Conservation (phyloP, 139 green algal genomes). For the Picocystis salinarum region DNA sequence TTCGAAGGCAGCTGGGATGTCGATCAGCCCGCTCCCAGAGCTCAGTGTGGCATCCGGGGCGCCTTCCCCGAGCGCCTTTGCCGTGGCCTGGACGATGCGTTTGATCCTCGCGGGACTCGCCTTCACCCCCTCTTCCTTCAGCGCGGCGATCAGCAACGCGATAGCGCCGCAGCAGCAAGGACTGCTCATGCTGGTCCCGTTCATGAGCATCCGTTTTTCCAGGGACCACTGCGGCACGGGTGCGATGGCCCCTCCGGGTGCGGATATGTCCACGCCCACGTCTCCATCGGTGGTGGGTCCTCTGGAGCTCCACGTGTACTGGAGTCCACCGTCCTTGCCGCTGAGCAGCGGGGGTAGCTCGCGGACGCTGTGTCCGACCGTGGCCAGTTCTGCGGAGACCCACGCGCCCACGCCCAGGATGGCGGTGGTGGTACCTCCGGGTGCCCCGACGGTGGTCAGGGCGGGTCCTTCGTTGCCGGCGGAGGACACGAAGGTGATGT, state of each 20-base stretch:
- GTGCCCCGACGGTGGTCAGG: constrained; percentile 64
- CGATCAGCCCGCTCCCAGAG: constrained; percentile 62
- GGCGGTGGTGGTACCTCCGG: constrained; percentile 44
- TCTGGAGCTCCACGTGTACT: constrained; percentile 15
- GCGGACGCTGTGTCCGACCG: constrained; percentile 44
- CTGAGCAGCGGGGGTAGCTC: constrained; percentile 3
- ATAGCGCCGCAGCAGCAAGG: constrained; percentile 55
- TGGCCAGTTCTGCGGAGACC: constrained; percentile 54
- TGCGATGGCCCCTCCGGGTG: constrained; percentile 43
- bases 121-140: constrained; percentile 16
- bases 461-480: constrained; percentile 71
- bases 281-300: constrained; percentile 52
- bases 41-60: constrained; percentile 37
- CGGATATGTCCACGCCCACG: constrained; percentile 35
- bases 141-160: constrained; percentile 51
- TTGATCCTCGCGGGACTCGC: not conserved
- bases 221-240: constrained; percentile 60
- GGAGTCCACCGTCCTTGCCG: constrained; percentile 18
- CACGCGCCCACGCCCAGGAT: constrained; percentile 66
- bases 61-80: constrained; percentile 14
- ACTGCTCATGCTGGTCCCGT: constrained; percentile 62
- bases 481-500: constrained; percentile 56
- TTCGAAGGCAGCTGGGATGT: constrained; percentile 33
- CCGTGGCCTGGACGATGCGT: constrained; percentile 47
- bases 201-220: constrained; percentile 65